Evolutionary conservation across 2,329 filamentous ascomycete species (phyloP).

Genomic region (Colletotrichum sp.): DNA sequence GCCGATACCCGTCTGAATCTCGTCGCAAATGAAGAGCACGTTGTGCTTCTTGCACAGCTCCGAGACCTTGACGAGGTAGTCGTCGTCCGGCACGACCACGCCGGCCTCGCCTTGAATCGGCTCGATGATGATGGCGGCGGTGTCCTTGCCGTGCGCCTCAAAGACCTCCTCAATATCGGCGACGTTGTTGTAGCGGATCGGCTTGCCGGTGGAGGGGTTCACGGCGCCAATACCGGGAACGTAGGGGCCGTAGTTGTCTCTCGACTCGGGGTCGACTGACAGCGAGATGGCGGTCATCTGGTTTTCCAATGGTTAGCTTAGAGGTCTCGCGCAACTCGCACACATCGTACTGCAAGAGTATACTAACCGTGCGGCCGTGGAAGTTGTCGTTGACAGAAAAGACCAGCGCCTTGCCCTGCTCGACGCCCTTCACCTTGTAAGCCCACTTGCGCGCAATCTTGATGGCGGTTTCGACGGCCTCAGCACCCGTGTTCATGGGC

Average conservation of each 20-base stretch:
- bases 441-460: constrained; percentile 98
- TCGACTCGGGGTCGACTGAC: constrained; percentile 93
- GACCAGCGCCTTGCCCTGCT: constrained; percentile 81
- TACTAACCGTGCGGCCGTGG: constrained; percentile 87
- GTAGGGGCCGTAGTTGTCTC: constrained; percentile 96
- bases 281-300: constrained; percentile 90
- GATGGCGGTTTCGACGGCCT: constrained; percentile 94
- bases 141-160: constrained; percentile 80
- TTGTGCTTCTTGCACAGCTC: constrained; percentile 94
- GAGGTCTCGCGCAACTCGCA: neutral
- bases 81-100: constrained; percentile 91
- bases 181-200: constrained; percentile 87
- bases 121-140: constrained; percentile 92
- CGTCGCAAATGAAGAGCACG: constrained; percentile 93
- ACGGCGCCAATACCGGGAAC: constrained; percentile 84
- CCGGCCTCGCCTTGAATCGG: constrained; percentile 98
- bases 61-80: constrained; percentile 81
- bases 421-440: constrained; percentile 93
- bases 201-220: constrained; percentile 74
- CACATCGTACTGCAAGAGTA: neutral
- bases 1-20: constrained; percentile 98
- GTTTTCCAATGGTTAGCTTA: neutral
- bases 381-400: constrained; percentile 92
- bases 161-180: constrained; percentile 80
- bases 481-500: constrained; percentile 97